Percentiles rank a stretch among this genome's conserved stretches.
Evolutionary conservation across 176 grass and related monocot genomes (phyloP).

Genomic region (Raddia guianensis): DNA sequence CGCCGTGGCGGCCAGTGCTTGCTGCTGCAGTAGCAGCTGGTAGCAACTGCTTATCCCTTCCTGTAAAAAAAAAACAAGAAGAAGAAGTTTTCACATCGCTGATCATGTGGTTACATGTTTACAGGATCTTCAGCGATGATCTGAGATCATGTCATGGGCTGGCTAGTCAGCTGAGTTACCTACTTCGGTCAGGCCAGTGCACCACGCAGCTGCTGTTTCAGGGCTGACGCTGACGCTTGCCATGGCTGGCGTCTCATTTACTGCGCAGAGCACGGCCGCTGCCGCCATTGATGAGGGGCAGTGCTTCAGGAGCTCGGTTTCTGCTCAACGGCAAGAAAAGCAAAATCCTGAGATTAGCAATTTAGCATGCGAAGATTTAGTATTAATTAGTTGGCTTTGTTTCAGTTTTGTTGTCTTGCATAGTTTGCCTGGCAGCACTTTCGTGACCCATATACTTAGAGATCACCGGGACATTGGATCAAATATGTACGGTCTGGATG

Average conservation of each 20-base stretch:
- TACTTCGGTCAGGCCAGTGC: constrained; percentile 50
- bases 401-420: background rate
- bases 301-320: constrained; percentile 48
- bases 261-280: constrained; percentile 55
- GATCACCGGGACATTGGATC: too few relatives aligned
- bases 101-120: background rate
- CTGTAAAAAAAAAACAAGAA: constrained; percentile 28
- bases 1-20: background rate
- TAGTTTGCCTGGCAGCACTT: too few relatives aligned
- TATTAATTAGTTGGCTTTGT: background rate
- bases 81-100: background rate
- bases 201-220: constrained; percentile 49
- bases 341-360: constrained; percentile 6
- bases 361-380: background rate
- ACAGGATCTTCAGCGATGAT: background rate
- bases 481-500: too few relatives aligned
- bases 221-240: constrained; percentile 42
- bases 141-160: constrained; percentile 8
- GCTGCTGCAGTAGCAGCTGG: constrained; percentile 48
- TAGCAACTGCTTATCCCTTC: constrained; percentile 62
- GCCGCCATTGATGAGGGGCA: constrained; percentile 60
- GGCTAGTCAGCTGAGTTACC: background rate
- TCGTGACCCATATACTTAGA: too few relatives aligned
- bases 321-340: constrained; percentile 31
- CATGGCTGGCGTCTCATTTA: constrained; percentile 46